Base-by-base conservation (phyloP, 2,329 filamentous ascomycete species). In the Arthrobotrys sphaeroides region DNA sequence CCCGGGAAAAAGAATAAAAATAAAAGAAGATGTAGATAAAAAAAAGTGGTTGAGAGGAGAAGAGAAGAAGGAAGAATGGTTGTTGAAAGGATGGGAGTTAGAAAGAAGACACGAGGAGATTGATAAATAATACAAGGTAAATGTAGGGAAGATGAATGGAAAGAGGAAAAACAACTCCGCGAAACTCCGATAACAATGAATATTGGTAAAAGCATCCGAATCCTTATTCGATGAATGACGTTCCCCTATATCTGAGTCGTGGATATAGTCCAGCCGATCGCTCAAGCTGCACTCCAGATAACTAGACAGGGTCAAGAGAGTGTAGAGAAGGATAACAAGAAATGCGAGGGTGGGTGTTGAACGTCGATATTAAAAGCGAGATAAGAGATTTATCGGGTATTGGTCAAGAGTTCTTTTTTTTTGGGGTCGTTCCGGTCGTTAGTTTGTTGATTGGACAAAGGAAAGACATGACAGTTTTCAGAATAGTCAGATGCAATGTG, bases 351-450 rank as follows among this genome's bases (percentile, higher is more conserved):
- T n/a, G n/a, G n/a, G n/a, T n/a, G n/a, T 55, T 47, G 55, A 57
- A 65, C 62, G 64, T 74, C 70, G 70, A 62, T 74, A 74, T 74
- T 74, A 74, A 61, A 68, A 74, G 68, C 69, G 61, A 67, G 62
- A 68, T 74, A 74, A 68, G 70, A 68, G 62, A 33, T 74, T 38
- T 74, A 74, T 74, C 70, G 53, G 62, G 62, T 68, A 68, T 74
- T 57, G 57, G 26, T 45, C 42, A 67, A 67, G 59, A 18, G 61
- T 57, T 73, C 60, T 64, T 73, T 73, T 73, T 70, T 73, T 73
- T 72, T 61, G 38, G 51, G 62, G 53, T 74, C 70, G 70, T 74
- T 68, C 70, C 62, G 70, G 70, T 74, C 70, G 62, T 74, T 68
- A 74, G 51, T 43, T 67, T 72, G 40, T 49, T 66, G 31, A 31